These are phyloP conservation scores for Furcasterigmium sp. DNA, from an alignment of 2,329 filamentous ascomycete species.

Conservation along the genomic window DNA sequence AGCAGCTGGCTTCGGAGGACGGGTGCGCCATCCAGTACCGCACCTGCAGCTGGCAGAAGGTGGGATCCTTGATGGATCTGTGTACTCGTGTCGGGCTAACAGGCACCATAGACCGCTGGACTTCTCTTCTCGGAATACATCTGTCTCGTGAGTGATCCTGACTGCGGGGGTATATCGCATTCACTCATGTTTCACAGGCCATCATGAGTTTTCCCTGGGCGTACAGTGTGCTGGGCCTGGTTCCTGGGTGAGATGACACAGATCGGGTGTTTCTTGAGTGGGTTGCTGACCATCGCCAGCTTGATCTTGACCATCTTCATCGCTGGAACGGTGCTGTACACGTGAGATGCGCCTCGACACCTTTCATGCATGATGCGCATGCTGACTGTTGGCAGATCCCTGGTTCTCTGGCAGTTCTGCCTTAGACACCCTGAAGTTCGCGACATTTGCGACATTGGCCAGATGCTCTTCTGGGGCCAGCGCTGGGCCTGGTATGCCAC, in stretches of 20 bases:
- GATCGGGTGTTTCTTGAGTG: too few relatives aligned
- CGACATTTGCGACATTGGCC: slow-evolving; percentile 92
- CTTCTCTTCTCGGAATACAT: slow-evolving; percentile 95
- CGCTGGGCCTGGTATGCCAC: slow-evolving; percentile 65
- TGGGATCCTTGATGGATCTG: background rate
- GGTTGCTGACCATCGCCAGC: slow-evolving; percentile 12
- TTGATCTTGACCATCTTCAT: slow-evolving; percentile 78
- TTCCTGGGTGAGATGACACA: slow-evolving; percentile 49
- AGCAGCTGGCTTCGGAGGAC: slow-evolving; percentile 72
- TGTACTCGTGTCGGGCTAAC: background rate
- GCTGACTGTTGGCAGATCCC: slow-evolving; percentile 11
- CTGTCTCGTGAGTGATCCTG: slow-evolving; percentile 49
- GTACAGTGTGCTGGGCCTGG: slow-evolving; percentile 80
- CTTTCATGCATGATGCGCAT: too few relatives aligned
- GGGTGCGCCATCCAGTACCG: slow-evolving; percentile 83
- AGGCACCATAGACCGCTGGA: slow-evolving; percentile 60
- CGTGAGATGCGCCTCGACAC: slow-evolving; percentile 23
- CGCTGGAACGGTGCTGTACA: slow-evolving; percentile 77
- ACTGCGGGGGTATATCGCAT: too few relatives aligned
- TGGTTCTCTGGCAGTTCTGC: slow-evolving; percentile 73
- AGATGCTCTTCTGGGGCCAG: slow-evolving; percentile 87
- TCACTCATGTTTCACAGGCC: slow-evolving; percentile 17
- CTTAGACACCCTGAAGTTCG: slow-evolving; percentile 84
- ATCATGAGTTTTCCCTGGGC: slow-evolving; percentile 98
- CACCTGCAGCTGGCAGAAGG: slow-evolving; percentile 88